Base-by-base conservation (phyloP, 2,329 filamentous ascomycete genomes). In the Teratosphaeria nubilosa region DNA sequence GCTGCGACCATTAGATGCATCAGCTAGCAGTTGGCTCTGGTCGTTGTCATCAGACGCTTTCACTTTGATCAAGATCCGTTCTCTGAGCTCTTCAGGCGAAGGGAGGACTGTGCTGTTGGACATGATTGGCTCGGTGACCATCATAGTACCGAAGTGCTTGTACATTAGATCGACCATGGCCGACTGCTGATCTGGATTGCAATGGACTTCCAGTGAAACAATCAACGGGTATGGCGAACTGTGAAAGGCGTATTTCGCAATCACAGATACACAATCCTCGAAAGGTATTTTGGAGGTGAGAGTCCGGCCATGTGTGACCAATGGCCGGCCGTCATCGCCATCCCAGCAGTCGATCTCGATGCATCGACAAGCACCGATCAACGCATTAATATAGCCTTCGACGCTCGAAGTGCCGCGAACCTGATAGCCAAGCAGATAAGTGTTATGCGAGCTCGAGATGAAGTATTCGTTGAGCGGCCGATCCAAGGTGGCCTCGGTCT, bases 291-390 rank as follows among this genome's bases (percentile, higher is more conserved):
- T 86, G 13, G 85, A 92, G 0, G 94, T 97, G 73, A 95, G 80
- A 0, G 91, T 96, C 59, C 86, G 86, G 25, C 94, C 94, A 67
- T 99, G 94, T 61, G 90, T 91, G 32, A 99, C 94, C 56, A 91
- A 84, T 0, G 94, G 94, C 67, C 90, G 84, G 45, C 90, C 90
- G 69, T 96, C 87, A 56, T 83, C 82, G 16, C 94, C 94, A 73
- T 99, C 91, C 94, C 94, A 99, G 74, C 92, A 97, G 74, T 99
- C 94, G 56, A 99, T 90, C 75, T 99, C 94, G 52, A 99, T 86
- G 72, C 94, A 97, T 54, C 94, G 88, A 71, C 94, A 99, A 9
- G 91, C 91, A 60, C 89, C 87, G 62, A 89, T 86, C 6, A 99
- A 81, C 2, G 91, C 90, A 9, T 86, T 85, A 66, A 97, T 95